Base-by-base conservation (phyloP, 2,329 filamentous ascomycete genomes). In the Colletotrichum graminicola region DNA sequence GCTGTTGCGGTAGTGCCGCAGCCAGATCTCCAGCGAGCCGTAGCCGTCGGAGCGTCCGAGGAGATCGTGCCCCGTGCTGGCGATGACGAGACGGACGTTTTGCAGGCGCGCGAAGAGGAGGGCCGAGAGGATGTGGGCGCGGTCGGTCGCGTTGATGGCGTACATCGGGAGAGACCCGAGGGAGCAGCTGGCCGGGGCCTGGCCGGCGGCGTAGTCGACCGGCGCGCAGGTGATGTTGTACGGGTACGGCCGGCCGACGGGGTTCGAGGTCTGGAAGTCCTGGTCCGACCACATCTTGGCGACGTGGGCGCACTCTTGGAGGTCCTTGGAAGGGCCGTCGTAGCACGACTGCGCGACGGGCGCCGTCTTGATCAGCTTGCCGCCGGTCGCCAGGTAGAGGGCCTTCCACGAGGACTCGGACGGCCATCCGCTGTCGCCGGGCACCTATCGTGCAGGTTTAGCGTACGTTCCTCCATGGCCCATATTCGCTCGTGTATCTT, bases 51-150 rank as follows among this genome's bases (percentile, higher is more conserved):
- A 76, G 34, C 80, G 77, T 2, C 81, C 81, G 26, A 80, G 75
- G 45, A 80, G 79, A 62, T 85, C 82, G 74, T 86, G 84, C 0
- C 83, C 84, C 0, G 84, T 85, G 67, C 82, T 82, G 18, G 80
- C 80, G 54, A 86, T 76, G 8, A 80, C 80, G 4, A 85, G 75
- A 3, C 84, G 80, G 41, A 85, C 75, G 66, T 82, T 82, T 14
- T 78, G 71, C 7, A 54, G 14, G 5, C 65, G 39, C 2, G 74
- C 66, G 39, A 72, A 74, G 3, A 18, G 5, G 3, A 74, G 29
- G 21, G 76, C 75, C 39, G 51, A 21, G n/a, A 23, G 18, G 11
- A 78, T 72, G 60, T 78, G 60, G 2, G 56, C 39, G 2, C 60
- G 64, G 1, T 52, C 68, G 0, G 76, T 76, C 2, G 72, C 77